Evolutionary conservation across 371 early-diverging fungal genomes (phyloP).

Genomic region (Syncephalastrum contaminatum): DNA sequence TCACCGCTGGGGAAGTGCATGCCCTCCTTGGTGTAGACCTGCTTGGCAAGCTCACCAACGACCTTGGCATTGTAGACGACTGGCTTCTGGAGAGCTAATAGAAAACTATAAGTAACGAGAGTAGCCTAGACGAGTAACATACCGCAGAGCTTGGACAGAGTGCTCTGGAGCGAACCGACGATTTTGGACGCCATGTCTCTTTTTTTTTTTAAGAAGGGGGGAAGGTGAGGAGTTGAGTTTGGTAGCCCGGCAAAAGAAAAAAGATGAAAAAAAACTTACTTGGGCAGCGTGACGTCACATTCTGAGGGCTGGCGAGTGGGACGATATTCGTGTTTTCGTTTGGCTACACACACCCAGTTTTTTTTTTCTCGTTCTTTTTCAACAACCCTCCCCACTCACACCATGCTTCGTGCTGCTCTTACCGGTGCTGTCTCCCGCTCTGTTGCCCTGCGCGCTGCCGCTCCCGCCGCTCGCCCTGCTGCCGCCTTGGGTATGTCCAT

Average conservation of each 20-base stretch:
- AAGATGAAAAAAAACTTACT: no score
- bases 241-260: no score
- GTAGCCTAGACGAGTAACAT: slow-evolving; percentile 4
- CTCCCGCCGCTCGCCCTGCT: slow-evolving; percentile 23
- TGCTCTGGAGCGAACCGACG: slow-evolving; percentile 24
- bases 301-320: no score
- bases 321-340: no score
- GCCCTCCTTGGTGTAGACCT: slow-evolving; percentile 70
- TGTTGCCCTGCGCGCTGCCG: slow-evolving; percentile 30
- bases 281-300: no score
- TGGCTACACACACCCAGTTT: neutral
- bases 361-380: slow-evolving; percentile 18
- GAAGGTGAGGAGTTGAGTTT: no score
- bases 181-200: slow-evolving; percentile 18
- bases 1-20: slow-evolving; percentile 64
- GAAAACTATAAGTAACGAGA: neutral
- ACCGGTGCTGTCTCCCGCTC: slow-evolving; percentile 43
- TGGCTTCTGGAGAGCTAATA: slow-evolving; percentile 43
- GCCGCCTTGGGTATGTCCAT: slow-evolving; percentile 9
- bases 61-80: slow-evolving; percentile 63
- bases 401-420: slow-evolving; percentile 52
- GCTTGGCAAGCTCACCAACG: slow-evolving; percentile 66
- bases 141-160: slow-evolving; percentile 40
- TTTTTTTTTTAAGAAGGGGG: no score
- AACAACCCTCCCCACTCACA: slow-evolving; percentile 37